phyloP scores from a whole-genome alignment of 257 asterid genomes.

The Gynochthodes officinalis region DNA sequence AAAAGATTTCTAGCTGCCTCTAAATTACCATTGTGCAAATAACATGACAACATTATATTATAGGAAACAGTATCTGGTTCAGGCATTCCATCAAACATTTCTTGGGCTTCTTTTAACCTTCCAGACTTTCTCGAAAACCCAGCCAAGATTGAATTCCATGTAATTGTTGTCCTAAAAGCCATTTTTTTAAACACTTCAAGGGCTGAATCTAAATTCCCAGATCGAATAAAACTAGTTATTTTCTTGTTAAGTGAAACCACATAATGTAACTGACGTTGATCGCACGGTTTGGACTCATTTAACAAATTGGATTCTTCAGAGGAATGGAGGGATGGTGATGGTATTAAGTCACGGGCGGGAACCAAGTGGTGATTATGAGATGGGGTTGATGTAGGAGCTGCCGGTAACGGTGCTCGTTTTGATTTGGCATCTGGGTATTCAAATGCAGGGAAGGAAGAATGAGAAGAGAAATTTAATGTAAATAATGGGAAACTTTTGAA shows the following conservation, averaged over 20 bases:
- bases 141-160: slow-evolving; percentile 73
- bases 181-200: slow-evolving; percentile 43
- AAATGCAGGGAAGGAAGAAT: slow-evolving; percentile 6
- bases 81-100: slow-evolving; percentile 69
- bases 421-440: slow-evolving; percentile 27
- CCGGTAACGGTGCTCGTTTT: slow-evolving; percentile 12
- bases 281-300: not conserved
- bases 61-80: slow-evolving; percentile 65
- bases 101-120: slow-evolving; percentile 42
- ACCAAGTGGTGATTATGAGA: slow-evolving; percentile 15
- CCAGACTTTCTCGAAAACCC: slow-evolving; percentile 53
- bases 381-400: slow-evolving; percentile 11
- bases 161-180: slow-evolving; percentile 45
- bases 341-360: slow-evolving; percentile 10
- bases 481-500: slow-evolving; percentile 9
- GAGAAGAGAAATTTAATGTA: slow-evolving; percentile 8
- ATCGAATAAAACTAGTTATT: slow-evolving; percentile 47
- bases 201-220: slow-evolving; percentile 63
- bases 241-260: slow-evolving; percentile 45
- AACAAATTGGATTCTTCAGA: slow-evolving; percentile 7
- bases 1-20: slow-evolving; percentile 49
- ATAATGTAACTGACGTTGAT: slow-evolving; percentile 11
- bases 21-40: slow-evolving; percentile 37
- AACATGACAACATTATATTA: slow-evolving; percentile 66
- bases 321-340: not conserved